A percentile compares a stretch with the other conserved stretches of the same genome.
phyloP scores from a whole-genome alignment of 2,329 filamentous ascomycete species.

The Botryosphaeria dothidea region DNA sequence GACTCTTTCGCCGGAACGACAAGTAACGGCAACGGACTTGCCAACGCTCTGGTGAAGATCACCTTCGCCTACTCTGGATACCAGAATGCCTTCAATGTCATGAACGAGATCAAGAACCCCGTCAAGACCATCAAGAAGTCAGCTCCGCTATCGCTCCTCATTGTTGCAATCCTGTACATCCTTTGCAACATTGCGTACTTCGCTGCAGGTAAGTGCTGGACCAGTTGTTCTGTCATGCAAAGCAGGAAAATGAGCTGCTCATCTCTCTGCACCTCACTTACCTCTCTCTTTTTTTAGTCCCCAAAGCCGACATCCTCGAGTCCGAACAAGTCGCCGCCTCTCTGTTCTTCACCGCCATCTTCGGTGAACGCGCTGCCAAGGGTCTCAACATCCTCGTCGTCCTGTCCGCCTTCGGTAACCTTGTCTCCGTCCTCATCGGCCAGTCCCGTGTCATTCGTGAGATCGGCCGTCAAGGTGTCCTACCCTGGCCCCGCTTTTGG shows the following conservation, averaged over 20 bases:
- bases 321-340: constrained; percentile 70
- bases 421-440: constrained; percentile 52
- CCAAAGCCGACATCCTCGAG: constrained; percentile 65
- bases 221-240: too few relatives aligned
- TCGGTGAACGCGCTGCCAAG: constrained; percentile 49
- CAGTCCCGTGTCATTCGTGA: constrained; percentile 32
- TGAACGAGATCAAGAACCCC: constrained; percentile 49
- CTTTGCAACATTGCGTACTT: constrained; percentile 67
- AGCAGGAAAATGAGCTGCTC: too few relatives aligned
- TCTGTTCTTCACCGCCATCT: constrained; percentile 65
- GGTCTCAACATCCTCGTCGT: constrained; percentile 65
- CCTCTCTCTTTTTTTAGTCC: constrained; percentile 44
- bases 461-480: constrained; percentile 62
- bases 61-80: constrained; percentile 35
- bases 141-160: constrained; percentile 59
- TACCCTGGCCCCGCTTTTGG: constrained; percentile 62
- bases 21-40: constrained; percentile 31
- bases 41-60: constrained; percentile 33
- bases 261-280: constrained; percentile 32
- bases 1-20: constrained; percentile 31
- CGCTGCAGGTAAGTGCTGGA: constrained; percentile 48
- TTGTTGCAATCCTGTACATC: constrained; percentile 64
- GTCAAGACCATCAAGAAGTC: constrained; percentile 65
- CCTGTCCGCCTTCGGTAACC: constrained; percentile 68
- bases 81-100: constrained; percentile 36